Evolutionary conservation across 768 basidiomycete species (phyloP), one percentile per base, ranked within the genome.

Genomic region (Lentinus tigrinus): DNA sequence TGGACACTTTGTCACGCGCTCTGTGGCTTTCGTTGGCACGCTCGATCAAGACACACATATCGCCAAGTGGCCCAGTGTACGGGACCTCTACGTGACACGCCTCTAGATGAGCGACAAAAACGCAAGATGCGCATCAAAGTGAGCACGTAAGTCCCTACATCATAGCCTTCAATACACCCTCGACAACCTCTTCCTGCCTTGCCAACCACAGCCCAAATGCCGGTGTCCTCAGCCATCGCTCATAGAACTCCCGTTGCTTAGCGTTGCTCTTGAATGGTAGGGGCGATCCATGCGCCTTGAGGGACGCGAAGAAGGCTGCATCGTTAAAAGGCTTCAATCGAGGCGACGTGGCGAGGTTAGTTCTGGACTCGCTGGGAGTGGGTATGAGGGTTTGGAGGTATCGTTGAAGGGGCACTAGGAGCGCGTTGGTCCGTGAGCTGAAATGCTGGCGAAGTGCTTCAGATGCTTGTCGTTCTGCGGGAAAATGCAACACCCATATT

Each of bases 361-460:
- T 60, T 3, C 59, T 63, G 0, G 69, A 65, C 64, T 86, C 85
- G 8, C 77, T 72, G 6, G 85, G 87, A 19, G 85, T 80, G 57
- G 92, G 91, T 70, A 95, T 92, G 47, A 95, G 81, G 1, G 88
- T 88, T 58, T 91, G 89, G 40, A 98, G 85, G 76, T 98, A 98
- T 63, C 95, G 84, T 64, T 95, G 88, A 4, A 98, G 80, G 0
- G 96, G 96, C 2, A 91, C 87, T 21, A 98, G 82, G 60, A 98
- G 79, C 53, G 88, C 88, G 19, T 88, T 90, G 1, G 96, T 93
- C 44, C 95, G 81, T 39, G 89, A 83, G 52, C 85, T 85, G 70
- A 98, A 93, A 68, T 98, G 93, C 46, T 84, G 78, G 23, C 92
- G 85, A 13, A 96, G 77, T 53, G 74, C 80, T 52, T 84, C 81